Evolutionary conservation across 495 filamentous ascomycete genomes (phyloP), one percentile per base, ranked within the genome.

Genomic region (Penicillium subrubescens): DNA sequence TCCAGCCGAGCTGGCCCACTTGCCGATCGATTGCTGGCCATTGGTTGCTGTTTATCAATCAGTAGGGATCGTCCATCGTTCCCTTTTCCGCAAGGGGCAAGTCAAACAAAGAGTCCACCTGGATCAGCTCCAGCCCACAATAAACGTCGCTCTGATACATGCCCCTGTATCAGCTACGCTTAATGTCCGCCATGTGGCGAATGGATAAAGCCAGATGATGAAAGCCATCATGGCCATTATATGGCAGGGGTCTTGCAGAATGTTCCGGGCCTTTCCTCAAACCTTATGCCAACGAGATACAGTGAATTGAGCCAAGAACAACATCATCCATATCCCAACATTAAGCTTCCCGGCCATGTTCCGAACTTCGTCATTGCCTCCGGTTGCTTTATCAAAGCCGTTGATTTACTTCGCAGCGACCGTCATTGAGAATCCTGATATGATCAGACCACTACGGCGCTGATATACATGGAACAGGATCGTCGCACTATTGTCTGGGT

Each of bases 41-140:
- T 65, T 70, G 62, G 67, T 15, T 15, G 27, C 10, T 7, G 29
- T 14, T 70, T 72, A 72, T 72, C 70, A 70, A 72, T 72, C 70
- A 67, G 64, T 61, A 46, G 60, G 55, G 59, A 62, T 58, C 54
- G 50, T 46, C 54, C 41, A 50, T 29, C 64, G 56, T 64, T 60
- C 59, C 35, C 54, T 46, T 50, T 35, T 14, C 14, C 8, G 52
- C 15, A 34, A 34, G 53, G 53, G 53, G 17, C 44, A 48, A 37
- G 15, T 4, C 1, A 6, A 8, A 17, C 6, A 15, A 25, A 12
- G 11, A 39, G 12, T 60, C 65, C 63, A 65, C 65, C 57, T 57
- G 61, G 10, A 23, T 46, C 56, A 57, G 34, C 51, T 29, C 25
- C 23, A 62, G 39, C 8, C 61, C 55, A 54, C 55, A 51, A 48